A percentile compares a stretch with the other conserved stretches of the same genome.
phyloP scores from a whole-genome alignment of 75 land plant genomes.

The Larix kaempferi region DNA sequence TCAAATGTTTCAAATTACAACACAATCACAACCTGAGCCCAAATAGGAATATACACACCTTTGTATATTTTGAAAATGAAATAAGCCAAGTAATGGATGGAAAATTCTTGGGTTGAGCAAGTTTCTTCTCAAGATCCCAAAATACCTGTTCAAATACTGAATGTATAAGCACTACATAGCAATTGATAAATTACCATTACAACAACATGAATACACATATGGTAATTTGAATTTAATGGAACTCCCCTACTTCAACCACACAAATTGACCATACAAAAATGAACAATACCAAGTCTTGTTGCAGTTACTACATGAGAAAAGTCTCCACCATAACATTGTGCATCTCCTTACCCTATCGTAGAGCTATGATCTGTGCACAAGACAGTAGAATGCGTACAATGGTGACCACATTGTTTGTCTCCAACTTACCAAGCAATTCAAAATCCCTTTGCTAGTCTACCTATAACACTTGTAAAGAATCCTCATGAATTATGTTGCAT shows the following conservation, averaged over 20 bases:
- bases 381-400: no score
- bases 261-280: conserved; percentile 38
- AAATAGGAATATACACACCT: conserved; percentile 31
- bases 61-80: conserved; percentile 95
- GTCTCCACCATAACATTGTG: conserved; percentile 99
- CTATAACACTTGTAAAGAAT: no score
- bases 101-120: conserved; percentile 99
- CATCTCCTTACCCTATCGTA: no score
- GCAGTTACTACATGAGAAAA: conserved; percentile 99
- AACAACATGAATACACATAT: background rate
- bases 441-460: no score
- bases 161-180: background rate
- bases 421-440: no score
- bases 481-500: no score
- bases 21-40: background rate
- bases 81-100: conserved; percentile 99
- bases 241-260: background rate
- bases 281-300: conserved; percentile 99
- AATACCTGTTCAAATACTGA: conserved; percentile 62
- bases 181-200: background rate
- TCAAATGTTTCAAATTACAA: background rate
- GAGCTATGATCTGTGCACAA: no score
- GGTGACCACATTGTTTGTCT: no score
- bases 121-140: conserved; percentile 99
- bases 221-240: background rate